phyloP scores from a whole-genome alignment of 2,329 filamentous ascomycete genomes.

The Metarhizium guizhouense region DNA sequence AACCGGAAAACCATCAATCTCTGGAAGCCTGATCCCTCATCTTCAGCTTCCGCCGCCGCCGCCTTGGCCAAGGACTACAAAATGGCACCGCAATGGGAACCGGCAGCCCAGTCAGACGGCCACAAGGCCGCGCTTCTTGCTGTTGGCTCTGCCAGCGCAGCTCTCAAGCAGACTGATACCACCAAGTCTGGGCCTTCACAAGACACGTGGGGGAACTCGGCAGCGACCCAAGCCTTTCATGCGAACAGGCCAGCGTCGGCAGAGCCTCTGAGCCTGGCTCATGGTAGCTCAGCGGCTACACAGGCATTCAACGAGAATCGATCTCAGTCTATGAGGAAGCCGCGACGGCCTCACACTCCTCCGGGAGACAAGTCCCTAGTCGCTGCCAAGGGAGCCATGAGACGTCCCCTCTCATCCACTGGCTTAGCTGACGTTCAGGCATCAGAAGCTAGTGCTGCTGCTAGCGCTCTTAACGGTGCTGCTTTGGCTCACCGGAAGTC shows the following conservation, averaged over 20 bases:
- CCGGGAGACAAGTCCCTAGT: conserved; percentile 57
- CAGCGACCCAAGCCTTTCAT: conserved; percentile 59
- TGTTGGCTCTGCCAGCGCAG: conserved; percentile 26
- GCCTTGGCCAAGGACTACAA: conserved; percentile 33
- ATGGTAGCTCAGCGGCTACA: conserved; percentile 21
- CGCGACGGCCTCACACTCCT: conserved; percentile 12
- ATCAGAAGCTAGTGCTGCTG: conserved; percentile 35
- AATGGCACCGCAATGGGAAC: conserved; percentile 47
- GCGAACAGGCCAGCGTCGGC: conserved; percentile 13
- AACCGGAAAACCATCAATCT: conserved; percentile 56
- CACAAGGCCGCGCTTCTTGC: conserved; percentile 69
- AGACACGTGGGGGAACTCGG: conserved; percentile 52
- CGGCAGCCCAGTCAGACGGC: conserved; percentile 54
- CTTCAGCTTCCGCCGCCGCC: conserved; percentile 40
- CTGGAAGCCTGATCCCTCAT: conserved; percentile 54
- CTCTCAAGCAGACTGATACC: conserved; percentile 16
- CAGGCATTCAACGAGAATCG: conserved; percentile 29
- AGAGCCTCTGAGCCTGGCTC: conserved; percentile 11
- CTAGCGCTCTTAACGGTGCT: conserved; percentile 66
- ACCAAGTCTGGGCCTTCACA: conserved; percentile 14
- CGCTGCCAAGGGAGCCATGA: conserved; percentile 70
- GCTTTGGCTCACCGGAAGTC: conserved; percentile 53
- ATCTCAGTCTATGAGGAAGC: conserved; percentile 17
- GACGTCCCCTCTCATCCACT: conserved; percentile 9
- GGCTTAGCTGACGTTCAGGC: conserved; percentile 7